Evolutionary conservation across 169 alveolate species (phyloP).

Genomic region (Amoebophrya sp.): DNA sequence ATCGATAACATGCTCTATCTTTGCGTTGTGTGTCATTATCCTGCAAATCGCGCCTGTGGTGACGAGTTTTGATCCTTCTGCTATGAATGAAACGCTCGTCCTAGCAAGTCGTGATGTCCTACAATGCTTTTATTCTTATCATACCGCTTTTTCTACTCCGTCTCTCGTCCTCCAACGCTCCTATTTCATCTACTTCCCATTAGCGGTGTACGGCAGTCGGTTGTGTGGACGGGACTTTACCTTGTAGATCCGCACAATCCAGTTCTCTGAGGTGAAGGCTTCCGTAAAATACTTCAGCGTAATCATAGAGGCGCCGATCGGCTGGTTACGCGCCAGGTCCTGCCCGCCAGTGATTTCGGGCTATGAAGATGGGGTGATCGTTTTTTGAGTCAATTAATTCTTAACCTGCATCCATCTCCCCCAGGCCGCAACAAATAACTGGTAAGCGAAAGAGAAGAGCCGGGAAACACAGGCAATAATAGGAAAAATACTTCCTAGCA

Average conservation of each 20-base stretch:
- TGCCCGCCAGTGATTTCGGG: background rate
- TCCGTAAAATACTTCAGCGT: constrained; percentile 83
- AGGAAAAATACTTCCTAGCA: background rate
- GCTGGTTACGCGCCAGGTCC: constrained; percentile 55
- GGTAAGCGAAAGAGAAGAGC: background rate
- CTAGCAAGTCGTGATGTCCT: no score
- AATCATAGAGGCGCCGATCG: constrained; percentile 57
- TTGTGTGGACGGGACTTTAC: constrained; percentile 52
- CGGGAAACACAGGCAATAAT: background rate
- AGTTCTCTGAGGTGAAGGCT: constrained; percentile 89
- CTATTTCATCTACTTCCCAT: no score
- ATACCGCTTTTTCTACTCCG: no score
- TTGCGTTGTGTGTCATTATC: no score
- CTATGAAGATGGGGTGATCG: background rate
- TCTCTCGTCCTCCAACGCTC: no score
- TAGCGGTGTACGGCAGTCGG: background rate
- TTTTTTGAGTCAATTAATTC: background rate
- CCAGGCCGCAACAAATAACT: background rate
- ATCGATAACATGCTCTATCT: no score
- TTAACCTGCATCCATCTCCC: background rate
- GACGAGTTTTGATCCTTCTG: no score
- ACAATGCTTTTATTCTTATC: no score
- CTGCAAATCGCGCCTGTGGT: no score
- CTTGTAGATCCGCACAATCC: constrained; percentile 94
- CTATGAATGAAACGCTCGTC: no score